Base-by-base conservation (phyloP, 805 yeast genomes). In the Candida taoyuanica region DNA sequence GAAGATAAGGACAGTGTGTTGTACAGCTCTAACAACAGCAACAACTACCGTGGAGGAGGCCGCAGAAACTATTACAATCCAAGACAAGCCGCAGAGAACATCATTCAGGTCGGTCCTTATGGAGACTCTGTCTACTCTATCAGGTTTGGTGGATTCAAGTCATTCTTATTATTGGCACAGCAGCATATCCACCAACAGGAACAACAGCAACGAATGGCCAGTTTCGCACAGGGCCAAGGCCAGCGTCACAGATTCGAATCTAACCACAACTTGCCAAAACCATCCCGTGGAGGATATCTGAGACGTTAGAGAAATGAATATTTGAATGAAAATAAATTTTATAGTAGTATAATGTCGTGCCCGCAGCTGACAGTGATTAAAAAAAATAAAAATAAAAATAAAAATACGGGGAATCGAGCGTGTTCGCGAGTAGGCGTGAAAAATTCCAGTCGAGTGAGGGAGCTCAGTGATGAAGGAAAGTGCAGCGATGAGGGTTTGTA, bases 1-100 rank as follows among this genome's bases (percentile, higher is more conserved):
- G 81, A 80, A 33, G 97, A 89, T 50, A 73, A 70, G 39, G 86
- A 81, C 45, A 63, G 71, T 9, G 67, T 86, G 12, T 52, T 70
- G 23, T 56, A 60, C 40, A 62, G 65, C 33, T 25, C 29, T 19
- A 26, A 20, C 20, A 58, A 61, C 33, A 29, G 31, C 23, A 26
- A 20, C 20, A 58, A 61, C 25, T 60, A 68, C 11, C 47, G 57
- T 36, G 37, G 50, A 15, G 60, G 64, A 41, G 54, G 58, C 34
- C 48, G 58, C 39, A 37, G 48, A 17, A 50, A 59, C 29, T 46
- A 53, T 16, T 47, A 55, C 18, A 53, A 58, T 23, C 51, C 50
- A 34, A 53, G 52, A 31, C 53, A 52, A 31, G 35, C 40, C 14
- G 64, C 60, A 28, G 64, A 67, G 54, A 71, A 73, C 46, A 46